A percentile compares a stretch with the other conserved stretches of the same genome.
These are phyloP conservation scores for Lachnellula suecica DNA, from an alignment of 2,329 filamentous ascomycete genomes.

Conservation along the genomic window DNA sequence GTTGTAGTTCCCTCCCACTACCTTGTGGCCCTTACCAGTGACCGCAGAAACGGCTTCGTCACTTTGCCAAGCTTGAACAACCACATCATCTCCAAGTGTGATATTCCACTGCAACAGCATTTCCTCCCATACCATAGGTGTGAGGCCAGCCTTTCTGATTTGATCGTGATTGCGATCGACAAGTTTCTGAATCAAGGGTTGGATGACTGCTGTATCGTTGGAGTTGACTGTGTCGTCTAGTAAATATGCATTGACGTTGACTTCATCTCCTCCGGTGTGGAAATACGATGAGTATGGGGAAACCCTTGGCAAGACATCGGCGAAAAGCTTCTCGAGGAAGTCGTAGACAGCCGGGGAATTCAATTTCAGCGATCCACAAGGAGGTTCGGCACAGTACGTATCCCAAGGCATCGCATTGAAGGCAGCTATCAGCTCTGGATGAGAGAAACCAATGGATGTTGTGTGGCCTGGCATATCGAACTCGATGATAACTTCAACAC, in stretches of 20 bases:
- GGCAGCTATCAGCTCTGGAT: constrained; percentile 71
- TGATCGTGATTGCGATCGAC: constrained; percentile 68
- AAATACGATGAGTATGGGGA: constrained; percentile 71
- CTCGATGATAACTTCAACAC: constrained; percentile 71
- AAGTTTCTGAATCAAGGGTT: constrained; percentile 76
- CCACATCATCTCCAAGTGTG: constrained; percentile 65
- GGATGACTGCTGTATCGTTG: constrained; percentile 62
- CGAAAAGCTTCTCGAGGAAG: constrained; percentile 71
- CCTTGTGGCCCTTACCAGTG: constrained; percentile 64
- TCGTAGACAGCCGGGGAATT: constrained; percentile 68
- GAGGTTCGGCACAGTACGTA: constrained; percentile 61
- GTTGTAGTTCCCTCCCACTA: constrained; percentile 73
- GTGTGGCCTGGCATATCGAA: constrained; percentile 83
- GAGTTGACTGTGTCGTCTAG: constrained; percentile 72
- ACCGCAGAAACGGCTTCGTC: constrained; percentile 58
- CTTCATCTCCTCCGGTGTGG: constrained; percentile 86
- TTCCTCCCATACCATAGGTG: constrained; percentile 85
- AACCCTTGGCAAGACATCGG: constrained; percentile 74
- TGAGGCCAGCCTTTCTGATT: constrained; percentile 62
- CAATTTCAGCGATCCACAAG: constrained; percentile 71
- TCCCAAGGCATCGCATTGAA: constrained; percentile 57
- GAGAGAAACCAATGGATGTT: constrained; percentile 61
- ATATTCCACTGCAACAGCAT: constrained; percentile 79
- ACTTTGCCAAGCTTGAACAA: constrained; percentile 79
- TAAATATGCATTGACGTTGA: constrained; percentile 72